phyloP scores from a whole-genome alignment of 306 rosid genomes.

The Datisca glomerata region DNA sequence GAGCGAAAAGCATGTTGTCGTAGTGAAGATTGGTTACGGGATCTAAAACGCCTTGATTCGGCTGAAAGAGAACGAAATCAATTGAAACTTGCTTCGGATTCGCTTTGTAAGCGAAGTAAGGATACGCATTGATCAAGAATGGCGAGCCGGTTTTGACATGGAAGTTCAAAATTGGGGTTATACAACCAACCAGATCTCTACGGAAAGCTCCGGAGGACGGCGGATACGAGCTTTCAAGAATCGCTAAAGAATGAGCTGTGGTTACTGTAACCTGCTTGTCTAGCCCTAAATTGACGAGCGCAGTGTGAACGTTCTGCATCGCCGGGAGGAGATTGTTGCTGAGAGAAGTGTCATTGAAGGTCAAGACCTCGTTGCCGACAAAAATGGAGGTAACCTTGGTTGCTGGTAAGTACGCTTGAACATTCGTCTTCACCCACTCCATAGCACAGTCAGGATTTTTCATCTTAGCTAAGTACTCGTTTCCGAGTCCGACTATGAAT shows the following conservation, averaged over 20 bases:
- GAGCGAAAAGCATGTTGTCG: constrained; percentile 89
- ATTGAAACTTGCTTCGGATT: constrained; percentile 59
- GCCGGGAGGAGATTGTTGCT: constrained; percentile 59
- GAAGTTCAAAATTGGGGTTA: constrained; percentile 56
- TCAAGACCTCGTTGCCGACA: constrained; percentile 84
- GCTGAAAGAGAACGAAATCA: constrained; percentile 76
- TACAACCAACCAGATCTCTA: constrained; percentile 38
- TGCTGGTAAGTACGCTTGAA: constrained; percentile 55
- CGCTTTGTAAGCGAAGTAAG: constrained; percentile 85
- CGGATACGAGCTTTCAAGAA: constrained; percentile 71
- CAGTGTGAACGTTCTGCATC: constrained; percentile 70
- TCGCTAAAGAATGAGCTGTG: constrained; percentile 67
- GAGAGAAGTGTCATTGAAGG: constrained; percentile 73
- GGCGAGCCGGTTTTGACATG: constrained; percentile 79
- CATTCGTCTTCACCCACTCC: constrained; percentile 66
- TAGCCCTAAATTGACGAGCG: constrained; percentile 38
- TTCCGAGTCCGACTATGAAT: constrained; percentile 68
- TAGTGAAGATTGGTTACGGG: constrained; percentile 57
- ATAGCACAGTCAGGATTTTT: constrained; percentile 51
- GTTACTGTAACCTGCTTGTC: constrained; percentile 63
- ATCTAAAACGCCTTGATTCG: constrained; percentile 63
- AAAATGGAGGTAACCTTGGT: constrained; percentile 74
- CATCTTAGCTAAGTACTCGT: constrained; percentile 56
- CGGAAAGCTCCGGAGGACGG: constrained; percentile 84
- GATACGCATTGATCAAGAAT: constrained; percentile 82